Evolutionary conservation across 306 rosid genomes (phyloP), one percentile per base, ranked within the genome.

Genomic region (Gleditsia sinensis): DNA sequence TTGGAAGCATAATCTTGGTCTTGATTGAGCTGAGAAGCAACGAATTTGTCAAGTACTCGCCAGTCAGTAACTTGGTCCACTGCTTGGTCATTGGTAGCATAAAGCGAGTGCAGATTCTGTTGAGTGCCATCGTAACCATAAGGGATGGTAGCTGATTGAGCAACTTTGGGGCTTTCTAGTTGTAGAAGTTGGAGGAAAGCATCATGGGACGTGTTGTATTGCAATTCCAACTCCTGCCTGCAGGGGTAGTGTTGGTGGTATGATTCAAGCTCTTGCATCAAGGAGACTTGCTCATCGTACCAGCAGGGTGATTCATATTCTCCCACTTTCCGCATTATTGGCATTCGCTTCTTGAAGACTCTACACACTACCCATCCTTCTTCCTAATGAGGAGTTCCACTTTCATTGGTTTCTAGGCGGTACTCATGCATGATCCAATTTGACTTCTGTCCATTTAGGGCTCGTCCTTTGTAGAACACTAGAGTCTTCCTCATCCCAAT

Each of bases 401-500:
- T 87, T 74, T 87, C 91, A 61, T 65, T 82, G 17, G 88, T 87
- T 74, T 87, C 91, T 0, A 87, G 88, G 10, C 91, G 67, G 25
- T 87, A 87, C 69, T 87, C 91, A 51, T 87, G 91, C 91, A 87
- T 87, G 36, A 87, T 87, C 91, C 91, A 87, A 45, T 87, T 88
- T 0, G 88, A 87, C 58, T 87, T 87, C 9, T 74, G 91, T 19
- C 91, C 91, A 71, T 87, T 84, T 9, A 88, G 91, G 51, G 91
- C 91, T 55, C 91, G 51, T 50, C 91, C 91, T 71, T 87, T 87
- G 36, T 87, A 87, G 10, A 84, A 87, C 4, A 87, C 91, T 19
- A 87, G 34, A 28, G 91, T 87, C 80, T 87, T 87, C 61, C 91
- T 84, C 91, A 87, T 87, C 14, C 91, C 91, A 34, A 87, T 48